phyloP scores from a whole-genome alignment of 2,329 filamentous ascomycete genomes.

The Penicillium sp. region DNA sequence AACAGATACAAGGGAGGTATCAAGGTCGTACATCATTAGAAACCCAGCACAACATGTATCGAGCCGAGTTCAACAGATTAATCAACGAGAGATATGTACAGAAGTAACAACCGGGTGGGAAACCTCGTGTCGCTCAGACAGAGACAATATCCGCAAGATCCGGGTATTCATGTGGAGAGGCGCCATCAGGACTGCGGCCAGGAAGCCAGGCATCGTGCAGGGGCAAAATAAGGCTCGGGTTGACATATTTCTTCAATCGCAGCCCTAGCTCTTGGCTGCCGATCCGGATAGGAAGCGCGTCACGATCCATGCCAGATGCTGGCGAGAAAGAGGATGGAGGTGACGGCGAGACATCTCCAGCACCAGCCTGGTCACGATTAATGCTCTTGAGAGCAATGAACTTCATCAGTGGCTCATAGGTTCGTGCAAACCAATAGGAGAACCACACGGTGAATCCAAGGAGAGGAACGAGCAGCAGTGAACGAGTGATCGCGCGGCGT shows the following conservation, averaged over 20 bases:
- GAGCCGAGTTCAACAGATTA: background rate
- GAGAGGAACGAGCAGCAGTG: conserved; percentile 73
- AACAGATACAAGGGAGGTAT: conserved; percentile 20
- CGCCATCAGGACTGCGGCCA: conserved; percentile 23
- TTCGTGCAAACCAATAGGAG: conserved; percentile 74
- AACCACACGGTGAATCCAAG: conserved; percentile 85
- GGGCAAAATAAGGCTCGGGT: conserved; percentile 48
- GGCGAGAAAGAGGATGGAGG: conserved; percentile 42
- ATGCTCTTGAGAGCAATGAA: conserved; percentile 93
- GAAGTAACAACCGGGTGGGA: background rate
- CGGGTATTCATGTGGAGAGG: conserved; percentile 18
- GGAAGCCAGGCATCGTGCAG: conserved; percentile 49
- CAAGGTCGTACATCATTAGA: conserved; percentile 24
- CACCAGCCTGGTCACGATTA: conserved; percentile 60
- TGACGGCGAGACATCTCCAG: conserved; percentile 37
- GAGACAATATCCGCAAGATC: conserved; percentile 12
- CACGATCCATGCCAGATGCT: conserved; percentile 46
- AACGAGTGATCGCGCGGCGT: conserved; percentile 70
- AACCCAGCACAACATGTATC: background rate
- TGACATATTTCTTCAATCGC: conserved; percentile 49
- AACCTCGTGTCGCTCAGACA: conserved; percentile 16
- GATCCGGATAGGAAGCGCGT: conserved; percentile 43
- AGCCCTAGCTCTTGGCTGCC: conserved; percentile 43
- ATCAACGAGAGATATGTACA: background rate
- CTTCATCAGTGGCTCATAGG: conserved; percentile 84